Conservation (phyloP, 768 basidiomycete species). For the Tricholoma furcatifolium region DNA sequence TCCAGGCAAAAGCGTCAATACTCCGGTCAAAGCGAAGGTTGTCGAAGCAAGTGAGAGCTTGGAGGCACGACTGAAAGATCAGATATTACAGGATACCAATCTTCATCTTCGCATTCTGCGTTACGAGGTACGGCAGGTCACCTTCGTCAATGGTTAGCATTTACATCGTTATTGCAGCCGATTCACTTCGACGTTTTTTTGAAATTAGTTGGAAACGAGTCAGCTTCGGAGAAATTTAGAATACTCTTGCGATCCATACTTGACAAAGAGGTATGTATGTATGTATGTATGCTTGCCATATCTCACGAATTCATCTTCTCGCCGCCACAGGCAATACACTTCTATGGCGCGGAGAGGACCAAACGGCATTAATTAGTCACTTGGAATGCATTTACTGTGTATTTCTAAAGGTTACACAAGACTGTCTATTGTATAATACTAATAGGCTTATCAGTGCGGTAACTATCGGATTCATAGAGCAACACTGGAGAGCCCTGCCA, state of each 20-base stretch:
- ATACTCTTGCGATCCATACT: conserved; percentile 47
- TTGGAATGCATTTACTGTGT: too few relatives aligned
- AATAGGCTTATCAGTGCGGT: too few relatives aligned
- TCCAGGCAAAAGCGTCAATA: conserved; percentile 9
- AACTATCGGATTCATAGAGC: conserved; percentile 42
- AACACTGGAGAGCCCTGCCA: conserved; percentile 73
- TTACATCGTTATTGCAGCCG: conserved; percentile 38
- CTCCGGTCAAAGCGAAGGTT: conserved; percentile 15
- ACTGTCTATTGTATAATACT: too few relatives aligned
- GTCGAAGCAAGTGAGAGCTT: conserved; percentile 37
- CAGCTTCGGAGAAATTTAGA: conserved; percentile 31
- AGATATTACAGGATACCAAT: conserved; percentile 42
- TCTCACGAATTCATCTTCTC: background rate
- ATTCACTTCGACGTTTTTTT: conserved; percentile 56
- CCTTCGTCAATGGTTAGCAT: background rate
- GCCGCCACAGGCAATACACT: conserved; percentile 55
- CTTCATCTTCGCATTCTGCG: conserved; percentile 60
- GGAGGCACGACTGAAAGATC: conserved; percentile 38
- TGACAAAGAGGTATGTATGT: conserved; percentile 47
- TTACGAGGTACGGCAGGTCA: conserved; percentile 50
- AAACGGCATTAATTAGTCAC: conserved; percentile 18
- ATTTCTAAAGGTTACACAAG: too few relatives aligned
- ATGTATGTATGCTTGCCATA: background rate
- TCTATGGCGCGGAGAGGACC: conserved; percentile 39
- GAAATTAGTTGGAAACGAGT: conserved; percentile 34